These are phyloP conservation scores for Volvox africanus DNA, from an alignment of 139 green algal genomes.

Conservation along the genomic window DNA sequence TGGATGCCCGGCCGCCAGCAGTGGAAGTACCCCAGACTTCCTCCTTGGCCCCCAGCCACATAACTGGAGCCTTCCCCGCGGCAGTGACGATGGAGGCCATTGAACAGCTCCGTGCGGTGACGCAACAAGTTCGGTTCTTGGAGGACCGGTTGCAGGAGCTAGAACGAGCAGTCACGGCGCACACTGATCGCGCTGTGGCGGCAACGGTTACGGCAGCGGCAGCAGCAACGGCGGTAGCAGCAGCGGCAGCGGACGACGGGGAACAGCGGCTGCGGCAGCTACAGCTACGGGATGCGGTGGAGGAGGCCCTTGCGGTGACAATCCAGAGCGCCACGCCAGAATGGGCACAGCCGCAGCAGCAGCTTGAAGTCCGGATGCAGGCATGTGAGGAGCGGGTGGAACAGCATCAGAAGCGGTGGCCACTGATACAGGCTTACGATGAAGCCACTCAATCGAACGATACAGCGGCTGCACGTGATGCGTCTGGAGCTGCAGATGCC, in stretches of 20 bases:
- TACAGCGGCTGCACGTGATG: no score
- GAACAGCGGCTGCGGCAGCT: not conserved
- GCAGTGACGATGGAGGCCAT: not conserved
- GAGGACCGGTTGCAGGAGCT: not conserved
- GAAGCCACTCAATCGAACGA: no score
- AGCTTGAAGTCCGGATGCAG: not conserved
- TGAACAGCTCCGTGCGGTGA: not conserved
- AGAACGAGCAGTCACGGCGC: not conserved
- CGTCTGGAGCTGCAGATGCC: no score
- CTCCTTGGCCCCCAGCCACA: not conserved
- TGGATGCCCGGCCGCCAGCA: no score
- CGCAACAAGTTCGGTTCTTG: not conserved
- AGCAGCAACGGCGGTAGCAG: not conserved
- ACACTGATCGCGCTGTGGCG: not conserved
- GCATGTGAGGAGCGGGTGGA: not conserved
- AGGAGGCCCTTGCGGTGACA: not conserved
- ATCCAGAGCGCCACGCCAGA: not conserved
- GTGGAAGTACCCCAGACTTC: no score
- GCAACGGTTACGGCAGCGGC: not conserved
- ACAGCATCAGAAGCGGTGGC: not conserved
- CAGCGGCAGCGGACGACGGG: not conserved
- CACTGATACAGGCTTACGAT: no score
- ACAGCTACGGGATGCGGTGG: not conserved
- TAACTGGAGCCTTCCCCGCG: no score
- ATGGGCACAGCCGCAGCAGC: not conserved